A percentile compares a stretch with the other conserved stretches of the same genome.
Conservation (phyloP, 371 early-diverging fungal genomes). For the Dichotomocladium elegans region DNA sequence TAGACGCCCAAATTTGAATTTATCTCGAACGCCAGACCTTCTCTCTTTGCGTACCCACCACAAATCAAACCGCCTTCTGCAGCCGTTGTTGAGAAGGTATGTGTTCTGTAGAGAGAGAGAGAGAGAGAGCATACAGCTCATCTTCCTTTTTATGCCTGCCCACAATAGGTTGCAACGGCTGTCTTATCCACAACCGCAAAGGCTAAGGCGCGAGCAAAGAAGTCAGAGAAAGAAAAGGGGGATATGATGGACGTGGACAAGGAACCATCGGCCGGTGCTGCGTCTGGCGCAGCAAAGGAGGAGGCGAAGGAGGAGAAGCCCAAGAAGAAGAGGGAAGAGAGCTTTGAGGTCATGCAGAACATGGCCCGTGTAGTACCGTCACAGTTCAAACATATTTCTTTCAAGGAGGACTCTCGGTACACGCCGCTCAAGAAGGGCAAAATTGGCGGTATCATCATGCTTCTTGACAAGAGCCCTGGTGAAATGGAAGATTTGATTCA, state of each 20-base stretch:
- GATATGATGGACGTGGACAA: constrained; percentile 50
- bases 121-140: too few relatives aligned
- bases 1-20: constrained; percentile 86
- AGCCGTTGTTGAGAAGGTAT: constrained; percentile 62
- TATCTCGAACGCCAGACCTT: constrained; percentile 79
- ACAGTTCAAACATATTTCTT: constrained; percentile 82
- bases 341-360: constrained; percentile 76
- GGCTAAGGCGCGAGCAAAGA: constrained; percentile 87
- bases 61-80: constrained; percentile 68
- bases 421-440: constrained; percentile 79
- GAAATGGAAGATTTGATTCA: constrained; percentile 62
- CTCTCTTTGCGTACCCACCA: constrained; percentile 91
- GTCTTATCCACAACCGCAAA: constrained; percentile 95
- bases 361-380: constrained; percentile 86
- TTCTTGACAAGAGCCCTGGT: constrained; percentile 60
- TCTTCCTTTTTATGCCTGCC: constrained; percentile 1
- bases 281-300: constrained; percentile 8
- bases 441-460: constrained; percentile 76
- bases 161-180: constrained; percentile 82
- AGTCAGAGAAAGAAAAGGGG: constrained; percentile 69
- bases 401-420: constrained; percentile 83
- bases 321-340: constrained; percentile 68
- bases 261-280: constrained; percentile 2
- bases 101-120: too few relatives aligned
- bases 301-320: constrained; percentile 52